Conservation (phyloP, 164 flowering plant species). For the Chimonanthus salicifolius region DNA sequence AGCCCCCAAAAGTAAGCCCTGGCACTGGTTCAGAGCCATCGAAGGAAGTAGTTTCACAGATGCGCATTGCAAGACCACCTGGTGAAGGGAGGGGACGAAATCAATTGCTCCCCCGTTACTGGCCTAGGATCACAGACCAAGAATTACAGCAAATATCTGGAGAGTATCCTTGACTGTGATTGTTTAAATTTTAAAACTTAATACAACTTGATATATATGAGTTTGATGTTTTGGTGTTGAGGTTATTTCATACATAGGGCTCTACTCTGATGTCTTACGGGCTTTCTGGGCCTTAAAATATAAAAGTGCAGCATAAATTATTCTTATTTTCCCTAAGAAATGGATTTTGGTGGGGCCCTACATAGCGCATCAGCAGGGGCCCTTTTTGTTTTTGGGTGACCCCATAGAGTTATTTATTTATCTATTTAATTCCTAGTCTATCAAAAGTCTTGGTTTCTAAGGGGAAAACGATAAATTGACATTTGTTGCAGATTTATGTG, state of each 20-base stretch:
- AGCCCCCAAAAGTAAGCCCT: conserved; percentile 43
- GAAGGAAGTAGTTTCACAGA: conserved; percentile 36
- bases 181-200: not conserved
- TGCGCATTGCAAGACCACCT: conserved; percentile 89
- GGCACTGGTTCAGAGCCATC: conserved; percentile 36
- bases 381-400: not conserved
- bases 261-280: not conserved
- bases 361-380: not conserved
- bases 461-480: not conserved
- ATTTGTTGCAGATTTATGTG: not conserved
- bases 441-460: not conserved
- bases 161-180: conserved; percentile 68
- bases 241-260: not conserved
- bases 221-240: conserved; percentile 1
- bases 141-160: conserved; percentile 88
- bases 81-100: conserved; percentile 81
- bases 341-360: not conserved
- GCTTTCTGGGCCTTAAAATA: no score
- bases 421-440: not conserved
- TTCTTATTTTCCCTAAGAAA: no score
- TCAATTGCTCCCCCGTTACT: conserved; percentile 95
- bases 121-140: conserved; percentile 96
- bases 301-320: no score
- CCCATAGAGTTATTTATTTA: not conserved
- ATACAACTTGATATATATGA: not conserved